Evolutionary conservation across 2,329 filamentous ascomycete genomes (phyloP).

Genomic region (Cladosporium sp.): DNA sequence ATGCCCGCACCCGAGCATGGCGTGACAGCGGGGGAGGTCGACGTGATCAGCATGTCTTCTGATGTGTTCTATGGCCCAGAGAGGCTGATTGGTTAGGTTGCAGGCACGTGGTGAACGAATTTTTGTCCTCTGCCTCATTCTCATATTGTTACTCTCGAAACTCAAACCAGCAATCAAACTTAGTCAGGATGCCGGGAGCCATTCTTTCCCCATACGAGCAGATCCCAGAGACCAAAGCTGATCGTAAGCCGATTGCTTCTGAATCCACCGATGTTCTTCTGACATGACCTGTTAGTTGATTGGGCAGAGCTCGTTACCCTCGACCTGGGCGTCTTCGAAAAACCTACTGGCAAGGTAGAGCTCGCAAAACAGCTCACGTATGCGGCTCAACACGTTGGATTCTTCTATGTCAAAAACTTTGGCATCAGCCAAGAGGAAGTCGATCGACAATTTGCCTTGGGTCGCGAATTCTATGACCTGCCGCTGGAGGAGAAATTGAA

Average conservation of each 20-base stretch:
- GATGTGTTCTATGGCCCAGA: neutral
- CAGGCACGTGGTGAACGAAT: neutral
- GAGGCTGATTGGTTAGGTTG: neutral
- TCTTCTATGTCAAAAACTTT: conserved; percentile 60
- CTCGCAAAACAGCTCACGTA: conserved; percentile 51
- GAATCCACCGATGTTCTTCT: neutral
- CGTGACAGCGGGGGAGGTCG: conserved; percentile 7
- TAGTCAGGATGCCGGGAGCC: conserved; percentile 1
- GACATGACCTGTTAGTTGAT: conserved; percentile 14
- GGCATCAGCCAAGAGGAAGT: conserved; percentile 56
- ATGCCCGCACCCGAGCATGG: conserved; percentile 4
- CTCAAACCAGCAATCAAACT: neutral
- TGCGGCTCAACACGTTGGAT: conserved; percentile 44
- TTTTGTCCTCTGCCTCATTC: neutral
- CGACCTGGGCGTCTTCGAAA: conserved; percentile 49
- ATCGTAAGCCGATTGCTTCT: conserved; percentile 13
- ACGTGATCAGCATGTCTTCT: neutral
- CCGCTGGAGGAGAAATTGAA: conserved; percentile 54
- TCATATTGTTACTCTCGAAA: neutral
- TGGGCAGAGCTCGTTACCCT: conserved; percentile 55
- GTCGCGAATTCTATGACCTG: conserved; percentile 52
- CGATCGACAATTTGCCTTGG: conserved; percentile 56
- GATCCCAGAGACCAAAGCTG: conserved; percentile 28
- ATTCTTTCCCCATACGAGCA: conserved; percentile 24
- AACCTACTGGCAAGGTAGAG: conserved; percentile 49